Base-by-base conservation (phyloP, 2,329 filamentous ascomycete species). In the Didymellaceae sp. region DNA sequence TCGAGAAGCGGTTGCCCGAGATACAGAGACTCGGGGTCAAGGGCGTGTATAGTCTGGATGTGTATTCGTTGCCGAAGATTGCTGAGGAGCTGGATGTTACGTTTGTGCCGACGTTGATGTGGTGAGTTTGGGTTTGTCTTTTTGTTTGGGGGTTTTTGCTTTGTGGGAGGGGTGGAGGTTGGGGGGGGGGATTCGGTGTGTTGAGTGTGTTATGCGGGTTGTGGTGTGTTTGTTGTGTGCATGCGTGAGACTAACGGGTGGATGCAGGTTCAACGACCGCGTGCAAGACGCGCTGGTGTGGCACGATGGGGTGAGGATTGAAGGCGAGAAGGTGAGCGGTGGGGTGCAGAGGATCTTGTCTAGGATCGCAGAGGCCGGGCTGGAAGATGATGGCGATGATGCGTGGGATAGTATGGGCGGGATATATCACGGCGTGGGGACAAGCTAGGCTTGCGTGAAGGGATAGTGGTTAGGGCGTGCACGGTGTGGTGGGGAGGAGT, bases 81-180 rank as follows among this genome's bases (percentile, higher is more conserved):
- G 61, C 55, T 0, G 52, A 55, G 2, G 47, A 57, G 44, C 21
- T 66, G 52, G 59, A 60, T 34, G 35, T 64, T 6, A 56, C 38
- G 24, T 66, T 66, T 57, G 61, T 64, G 35, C 62, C 62, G 7
- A 62, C 50, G 21, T 33, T 66, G 16, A 61, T 64, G 58, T 66
- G 61, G 61, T 52, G 48, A 28, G 48, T 52, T 22, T 11, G 17
- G 24, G 17, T 20, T 14, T 30, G 5, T 21, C 9, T 2, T 16
- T 17, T 28, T 30, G n/a, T 10, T 39, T 25, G 4, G n/a, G 20
- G 20, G 34, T 2, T 11, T 32, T 26, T 31, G 11, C 17, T 31
- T 31, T 21, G 7, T 10, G 17, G 26, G 18, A 7, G n/a, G 21
- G 22, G 7, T 18, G 35, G 13, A 5, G 13, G 2, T 3, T 14